Evolutionary conservation across 768 basidiomycete species (phyloP).

Genomic region (Astraeus odoratus): DNA sequence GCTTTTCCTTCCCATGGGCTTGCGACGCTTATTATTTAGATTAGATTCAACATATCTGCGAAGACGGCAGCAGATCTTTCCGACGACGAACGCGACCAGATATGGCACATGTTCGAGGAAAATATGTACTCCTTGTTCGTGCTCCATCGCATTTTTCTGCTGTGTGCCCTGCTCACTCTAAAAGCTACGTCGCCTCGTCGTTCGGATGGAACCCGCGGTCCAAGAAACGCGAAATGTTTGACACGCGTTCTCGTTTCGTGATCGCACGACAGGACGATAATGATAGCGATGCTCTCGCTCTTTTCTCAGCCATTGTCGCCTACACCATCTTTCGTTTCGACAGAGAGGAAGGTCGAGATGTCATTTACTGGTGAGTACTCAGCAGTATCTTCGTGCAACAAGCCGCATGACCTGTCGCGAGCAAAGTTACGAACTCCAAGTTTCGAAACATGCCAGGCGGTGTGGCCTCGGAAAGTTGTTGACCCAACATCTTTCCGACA

Average conservation of each 20-base stretch:
- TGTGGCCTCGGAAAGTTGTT: conserved; percentile 55
- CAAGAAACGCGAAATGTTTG: conserved; percentile 57
- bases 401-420: background rate
- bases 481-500: conserved; percentile 39
- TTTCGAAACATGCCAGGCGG: conserved; percentile 37
- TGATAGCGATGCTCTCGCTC: conserved; percentile 18
- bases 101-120: conserved; percentile 46
- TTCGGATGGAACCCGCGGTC: conserved; percentile 57
- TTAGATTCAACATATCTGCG: conserved; percentile 20
- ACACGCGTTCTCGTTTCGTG: conserved; percentile 54
- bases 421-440: conserved; percentile 72
- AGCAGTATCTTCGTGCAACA: background rate
- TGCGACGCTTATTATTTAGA: background rate
- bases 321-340: conserved; percentile 71
- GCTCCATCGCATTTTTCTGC: conserved; percentile 1
- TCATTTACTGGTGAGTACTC: conserved; percentile 63
- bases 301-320: conserved; percentile 28
- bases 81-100: conserved; percentile 29
- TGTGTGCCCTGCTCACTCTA: background rate
- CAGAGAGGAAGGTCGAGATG: conserved; percentile 47
- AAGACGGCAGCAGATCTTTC: conserved; percentile 28
- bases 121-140: conserved; percentile 50
- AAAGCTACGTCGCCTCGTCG: conserved; percentile 51
- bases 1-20: background rate
- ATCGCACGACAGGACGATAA: conserved; percentile 27